A percentile compares a stretch with the other conserved stretches of the same genome.
phyloP scores from a whole-genome alignment of 1,284 basidiomycete genomes.

The Trichosporon sp. region DNA sequence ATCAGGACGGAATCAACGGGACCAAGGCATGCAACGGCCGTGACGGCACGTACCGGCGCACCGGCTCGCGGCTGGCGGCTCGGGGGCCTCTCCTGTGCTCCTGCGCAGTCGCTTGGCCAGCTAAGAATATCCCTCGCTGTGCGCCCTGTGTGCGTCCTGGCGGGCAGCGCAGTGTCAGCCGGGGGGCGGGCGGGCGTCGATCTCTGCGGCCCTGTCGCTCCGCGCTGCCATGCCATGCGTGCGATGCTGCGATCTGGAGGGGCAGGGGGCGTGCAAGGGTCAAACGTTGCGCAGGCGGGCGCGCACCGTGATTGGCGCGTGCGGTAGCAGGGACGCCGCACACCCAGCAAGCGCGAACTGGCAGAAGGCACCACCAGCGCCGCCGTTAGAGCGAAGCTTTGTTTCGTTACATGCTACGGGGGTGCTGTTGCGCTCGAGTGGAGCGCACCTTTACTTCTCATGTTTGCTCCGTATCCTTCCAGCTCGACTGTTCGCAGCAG shows the following conservation, averaged over 20 bases:
- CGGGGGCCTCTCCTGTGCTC: too few relatives aligned
- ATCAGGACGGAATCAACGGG: background rate
- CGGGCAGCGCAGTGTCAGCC: background rate
- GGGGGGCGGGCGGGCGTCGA: background rate
- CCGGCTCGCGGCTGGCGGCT: too few relatives aligned
- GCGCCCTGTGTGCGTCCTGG: too few relatives aligned
- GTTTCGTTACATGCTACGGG: background rate
- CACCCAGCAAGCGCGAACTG: background rate
- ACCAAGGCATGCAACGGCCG: background rate
- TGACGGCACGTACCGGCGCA: background rate
- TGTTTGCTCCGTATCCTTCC: too few relatives aligned
- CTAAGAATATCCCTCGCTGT: background rate
- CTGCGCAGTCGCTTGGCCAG: background rate
- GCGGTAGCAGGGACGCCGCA: too few relatives aligned
- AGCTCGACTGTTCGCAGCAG: background rate
- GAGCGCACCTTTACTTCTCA: background rate
- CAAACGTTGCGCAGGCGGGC: background rate
- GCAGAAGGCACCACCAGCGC: background rate
- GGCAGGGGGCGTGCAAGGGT: background rate
- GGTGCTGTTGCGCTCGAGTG: background rate
- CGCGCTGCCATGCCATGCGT: too few relatives aligned
- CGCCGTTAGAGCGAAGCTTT: background rate
- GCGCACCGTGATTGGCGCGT: background rate
- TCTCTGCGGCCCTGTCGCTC: background rate
- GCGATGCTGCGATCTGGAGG: background rate